Evolutionary conservation across 1,284 basidiomycete species (phyloP).

Genomic region (Inonotus hispidus): DNA sequence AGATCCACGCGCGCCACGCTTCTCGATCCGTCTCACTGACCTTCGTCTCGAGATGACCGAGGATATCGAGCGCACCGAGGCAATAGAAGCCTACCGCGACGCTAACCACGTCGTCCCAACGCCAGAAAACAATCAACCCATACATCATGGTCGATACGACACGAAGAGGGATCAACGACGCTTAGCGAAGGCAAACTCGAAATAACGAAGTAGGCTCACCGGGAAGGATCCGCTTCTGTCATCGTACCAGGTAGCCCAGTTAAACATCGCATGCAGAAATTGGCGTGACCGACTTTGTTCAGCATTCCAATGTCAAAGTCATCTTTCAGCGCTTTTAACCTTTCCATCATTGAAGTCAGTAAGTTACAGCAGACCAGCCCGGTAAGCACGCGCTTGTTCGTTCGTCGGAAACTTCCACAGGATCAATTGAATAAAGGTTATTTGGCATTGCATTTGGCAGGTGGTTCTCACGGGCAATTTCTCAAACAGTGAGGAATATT

Average conservation of each 20-base stretch:
- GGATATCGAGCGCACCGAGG: slow-evolving; percentile 71
- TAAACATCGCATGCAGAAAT: slow-evolving; percentile 16
- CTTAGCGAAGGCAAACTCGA: not conserved
- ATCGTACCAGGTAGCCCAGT: slow-evolving; percentile 10
- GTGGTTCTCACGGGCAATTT: no score
- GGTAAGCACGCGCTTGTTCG: not conserved
- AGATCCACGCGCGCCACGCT: slow-evolving; percentile 80
- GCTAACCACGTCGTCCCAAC: slow-evolving; percentile 34
- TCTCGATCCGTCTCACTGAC: slow-evolving; percentile 47
- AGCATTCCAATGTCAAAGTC: slow-evolving; percentile 3
- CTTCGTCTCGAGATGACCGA: slow-evolving; percentile 48
- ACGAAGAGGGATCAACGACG: not conserved
- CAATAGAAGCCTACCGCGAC: slow-evolving; percentile 84
- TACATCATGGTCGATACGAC: not conserved
- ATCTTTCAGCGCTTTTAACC: not conserved
- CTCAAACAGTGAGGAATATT: not conserved
- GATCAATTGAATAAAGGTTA: no score
- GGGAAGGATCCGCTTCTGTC: slow-evolving; percentile 16
- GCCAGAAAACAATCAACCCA: not conserved
- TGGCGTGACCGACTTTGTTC: slow-evolving; percentile 17
- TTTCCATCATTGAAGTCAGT: not conserved
- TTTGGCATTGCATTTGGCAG: no score
- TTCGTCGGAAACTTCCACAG: no score
- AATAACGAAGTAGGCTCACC: slow-evolving; percentile 5
- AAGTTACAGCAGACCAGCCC: not conserved